Evolutionary conservation across 352 stramenopile species (phyloP).

Genomic region (Phytophthora cajani): DNA sequence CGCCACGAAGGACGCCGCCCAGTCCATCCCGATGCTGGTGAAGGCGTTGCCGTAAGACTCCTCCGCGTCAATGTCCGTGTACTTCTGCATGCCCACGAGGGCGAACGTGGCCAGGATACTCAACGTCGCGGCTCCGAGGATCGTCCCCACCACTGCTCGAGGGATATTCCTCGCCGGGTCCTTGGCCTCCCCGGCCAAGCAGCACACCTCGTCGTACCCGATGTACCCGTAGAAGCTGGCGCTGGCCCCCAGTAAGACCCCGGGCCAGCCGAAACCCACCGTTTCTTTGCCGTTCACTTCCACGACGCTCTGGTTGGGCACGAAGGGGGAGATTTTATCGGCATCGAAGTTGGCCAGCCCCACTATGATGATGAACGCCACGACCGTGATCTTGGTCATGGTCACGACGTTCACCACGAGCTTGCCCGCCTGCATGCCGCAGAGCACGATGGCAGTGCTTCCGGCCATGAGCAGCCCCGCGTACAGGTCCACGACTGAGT

Average conservation of each 20-base stretch:
- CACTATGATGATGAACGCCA: slow-evolving; percentile 93
- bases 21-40: slow-evolving; percentile 58
- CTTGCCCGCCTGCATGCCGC: slow-evolving; percentile 90
- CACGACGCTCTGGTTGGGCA: slow-evolving; percentile 50
- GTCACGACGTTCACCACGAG: slow-evolving; percentile 91
- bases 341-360: slow-evolving; percentile 85
- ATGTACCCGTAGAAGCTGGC: slow-evolving; percentile 97
- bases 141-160: slow-evolving; percentile 88
- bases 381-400: slow-evolving; percentile 90
- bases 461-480: slow-evolving; percentile 79
- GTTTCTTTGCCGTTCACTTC: slow-evolving; percentile 36
- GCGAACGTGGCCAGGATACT: slow-evolving; percentile 90
- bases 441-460: slow-evolving; percentile 75
- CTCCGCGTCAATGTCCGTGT: slow-evolving; percentile 77
- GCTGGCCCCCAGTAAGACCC: slow-evolving; percentile 90
- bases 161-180: slow-evolving; percentile 90
- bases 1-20: slow-evolving; percentile 87
- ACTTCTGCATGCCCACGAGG: slow-evolving; percentile 93
- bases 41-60: slow-evolving; percentile 84
- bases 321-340: slow-evolving; percentile 87
- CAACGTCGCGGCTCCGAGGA: slow-evolving; percentile 82
- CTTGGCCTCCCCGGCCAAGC: slow-evolving; percentile 89
- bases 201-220: slow-evolving; percentile 97
- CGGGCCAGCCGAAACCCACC: slow-evolving; percentile 70
- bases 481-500: slow-evolving; percentile 73